Conservation (phyloP, 1,139 yeast genomes). For the Suhomyces terraborum region DNA sequence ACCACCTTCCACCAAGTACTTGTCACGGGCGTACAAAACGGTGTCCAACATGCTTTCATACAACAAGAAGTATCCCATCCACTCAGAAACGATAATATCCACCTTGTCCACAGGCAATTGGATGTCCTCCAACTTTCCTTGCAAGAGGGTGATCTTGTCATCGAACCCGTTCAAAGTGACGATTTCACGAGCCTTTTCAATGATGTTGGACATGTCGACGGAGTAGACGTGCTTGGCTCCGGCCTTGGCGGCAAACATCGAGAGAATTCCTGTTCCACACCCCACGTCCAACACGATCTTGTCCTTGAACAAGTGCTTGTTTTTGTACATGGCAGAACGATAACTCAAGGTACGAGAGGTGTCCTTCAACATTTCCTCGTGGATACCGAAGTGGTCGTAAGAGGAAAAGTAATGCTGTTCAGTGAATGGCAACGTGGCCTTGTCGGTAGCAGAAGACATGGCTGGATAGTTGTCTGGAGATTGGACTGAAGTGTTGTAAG, state of each 20-base stretch:
- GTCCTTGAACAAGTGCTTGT: conserved; percentile 85
- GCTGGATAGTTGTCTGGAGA: conserved; percentile 3
- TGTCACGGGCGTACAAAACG: conserved; percentile 91
- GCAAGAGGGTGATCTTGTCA: conserved; percentile 84
- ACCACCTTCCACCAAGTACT: conserved; percentile 83
- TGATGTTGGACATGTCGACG: conserved; percentile 95
- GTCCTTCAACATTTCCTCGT: conserved; percentile 98
- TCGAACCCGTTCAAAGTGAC: conserved; percentile 80
- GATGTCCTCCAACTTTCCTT: conserved; percentile 95
- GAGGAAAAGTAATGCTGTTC: conserved; percentile 95
- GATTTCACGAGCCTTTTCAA: conserved; percentile 89
- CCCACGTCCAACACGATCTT: conserved; percentile 98
- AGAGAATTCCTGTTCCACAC: conserved; percentile 95
- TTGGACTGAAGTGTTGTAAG: too few species aligned
- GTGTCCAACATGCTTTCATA: conserved; percentile 99
- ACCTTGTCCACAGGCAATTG: conserved; percentile 75
- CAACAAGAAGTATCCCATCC: conserved; percentile 98
- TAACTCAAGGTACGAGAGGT: conserved; percentile 89
- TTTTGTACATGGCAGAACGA: conserved; percentile 89
- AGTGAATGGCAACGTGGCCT: conserved; percentile 53
- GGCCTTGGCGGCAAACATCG: conserved; percentile 98
- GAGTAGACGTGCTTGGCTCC: conserved; percentile 98
- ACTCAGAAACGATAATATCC: conserved; percentile 94
- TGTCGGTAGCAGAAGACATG: conserved; percentile 49
- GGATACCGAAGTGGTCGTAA: conserved; percentile 96